Evolutionary conservation across 2,329 filamentous ascomycete genomes (phyloP).

Genomic region (Talaromyces atroroseus): DNA sequence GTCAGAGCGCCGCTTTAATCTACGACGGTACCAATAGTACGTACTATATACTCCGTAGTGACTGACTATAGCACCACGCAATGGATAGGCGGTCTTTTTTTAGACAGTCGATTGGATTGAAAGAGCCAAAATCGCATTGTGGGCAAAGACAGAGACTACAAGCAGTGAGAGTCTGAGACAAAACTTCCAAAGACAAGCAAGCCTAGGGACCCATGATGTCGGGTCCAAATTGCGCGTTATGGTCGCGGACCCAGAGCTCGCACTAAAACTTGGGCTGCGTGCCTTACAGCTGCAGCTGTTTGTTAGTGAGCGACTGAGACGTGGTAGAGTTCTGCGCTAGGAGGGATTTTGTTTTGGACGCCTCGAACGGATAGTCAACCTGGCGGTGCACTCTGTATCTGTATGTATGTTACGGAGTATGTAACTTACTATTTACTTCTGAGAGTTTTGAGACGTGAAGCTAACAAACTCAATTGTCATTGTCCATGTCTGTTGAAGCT

Average conservation of each 20-base stretch:
- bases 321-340: constrained; percentile 1
- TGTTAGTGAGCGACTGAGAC: neutral
- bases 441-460: neutral
- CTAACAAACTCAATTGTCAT: neutral
- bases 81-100: no score
- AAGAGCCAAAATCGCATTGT: neutral
- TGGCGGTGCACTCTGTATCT: neutral
- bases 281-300: neutral
- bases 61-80: no score
- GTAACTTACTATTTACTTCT: no score
- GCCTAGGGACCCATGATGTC: neutral
- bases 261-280: neutral
- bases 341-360: neutral
- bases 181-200: no score
- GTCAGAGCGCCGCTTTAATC: neutral
- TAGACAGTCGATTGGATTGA: no score
- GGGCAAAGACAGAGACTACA: neutral
- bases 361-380: no score
- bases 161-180: no score
- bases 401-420: neutral
- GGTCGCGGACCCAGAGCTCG: neutral
- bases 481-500: neutral
- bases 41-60: no score
- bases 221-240: neutral
- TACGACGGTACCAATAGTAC: neutral